Percentiles rank a stretch among this genome's conserved stretches.
These are phyloP conservation scores for Ceratocystis colombiana DNA, from an alignment of 2,329 filamentous ascomycete species.

Conservation along the genomic window DNA sequence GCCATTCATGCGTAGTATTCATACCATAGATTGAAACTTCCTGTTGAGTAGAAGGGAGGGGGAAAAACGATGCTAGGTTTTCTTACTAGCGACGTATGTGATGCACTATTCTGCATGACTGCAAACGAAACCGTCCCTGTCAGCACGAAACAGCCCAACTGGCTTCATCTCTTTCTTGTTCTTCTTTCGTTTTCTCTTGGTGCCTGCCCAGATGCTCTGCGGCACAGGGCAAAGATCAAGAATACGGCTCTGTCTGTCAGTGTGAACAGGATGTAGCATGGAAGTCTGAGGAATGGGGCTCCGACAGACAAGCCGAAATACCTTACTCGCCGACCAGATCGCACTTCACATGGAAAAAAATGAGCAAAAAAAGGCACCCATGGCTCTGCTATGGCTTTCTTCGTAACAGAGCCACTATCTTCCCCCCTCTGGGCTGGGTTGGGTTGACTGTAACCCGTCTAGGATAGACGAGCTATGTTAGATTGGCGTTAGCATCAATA, in stretches of 20 bases:
- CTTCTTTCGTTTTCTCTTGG: neutral
- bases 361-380: too few relatives aligned
- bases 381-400: neutral
- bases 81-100: neutral
- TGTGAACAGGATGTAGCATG: neutral
- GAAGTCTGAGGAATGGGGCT: neutral
- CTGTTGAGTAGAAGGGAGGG: neutral
- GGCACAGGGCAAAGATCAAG: too few relatives aligned
- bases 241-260: too few relatives aligned
- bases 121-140: neutral
- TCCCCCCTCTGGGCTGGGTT: neutral
- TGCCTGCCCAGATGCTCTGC: neutral
- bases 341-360: neutral
- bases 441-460: neutral
- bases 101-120: neutral
- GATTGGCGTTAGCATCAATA: slow-evolving; percentile 9
- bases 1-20: neutral
- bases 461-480: neutral
- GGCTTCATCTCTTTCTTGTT: neutral
- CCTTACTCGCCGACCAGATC: too few relatives aligned
- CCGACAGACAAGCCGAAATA: neutral
- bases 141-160: neutral
- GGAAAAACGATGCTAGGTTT: neutral
- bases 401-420: neutral
- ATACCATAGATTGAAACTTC: neutral